Conservation (phyloP, 805 yeast genomes). For the Wickerhamomyces mucosus region DNA sequence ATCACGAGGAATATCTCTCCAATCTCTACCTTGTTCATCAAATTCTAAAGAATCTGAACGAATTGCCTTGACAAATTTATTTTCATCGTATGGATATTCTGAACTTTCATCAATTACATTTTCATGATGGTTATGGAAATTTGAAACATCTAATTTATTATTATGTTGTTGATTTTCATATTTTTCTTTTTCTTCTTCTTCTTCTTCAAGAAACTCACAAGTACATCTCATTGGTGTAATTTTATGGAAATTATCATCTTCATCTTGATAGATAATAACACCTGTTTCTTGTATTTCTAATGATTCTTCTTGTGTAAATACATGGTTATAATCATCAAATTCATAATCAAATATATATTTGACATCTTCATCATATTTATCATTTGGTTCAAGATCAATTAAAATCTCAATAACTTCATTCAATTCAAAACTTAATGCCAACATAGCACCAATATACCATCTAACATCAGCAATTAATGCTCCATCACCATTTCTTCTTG, state of each 20-base stretch:
- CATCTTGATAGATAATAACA: conserved; percentile 19
- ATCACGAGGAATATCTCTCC: conserved; percentile 66
- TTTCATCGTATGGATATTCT: conserved; percentile 3
- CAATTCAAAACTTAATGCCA: conserved; percentile 36
- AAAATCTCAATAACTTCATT: conserved; percentile 45
- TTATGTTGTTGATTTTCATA: conserved; percentile 7
- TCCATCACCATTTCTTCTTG: conserved; percentile 52
- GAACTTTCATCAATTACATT: conserved; percentile 6
- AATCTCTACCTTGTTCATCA: conserved; percentile 55
- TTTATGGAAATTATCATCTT: conserved; percentile 18
- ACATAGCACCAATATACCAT: conserved; percentile 45
- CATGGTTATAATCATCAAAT: conserved; percentile 32
- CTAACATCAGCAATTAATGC: conserved; percentile 49
- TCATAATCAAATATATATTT: conserved; percentile 52
- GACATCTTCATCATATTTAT: conserved; percentile 60
- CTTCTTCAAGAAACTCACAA: conserved; percentile 18
- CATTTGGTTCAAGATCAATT: conserved; percentile 48
- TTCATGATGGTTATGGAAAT: conserved; percentile 3
- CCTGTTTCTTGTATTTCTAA: conserved; percentile 26
- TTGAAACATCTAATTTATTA: conserved; percentile 3
- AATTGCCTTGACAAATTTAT: conserved; percentile 1
- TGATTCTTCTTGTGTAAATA: conserved; percentile 20
- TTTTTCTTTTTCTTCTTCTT: conserved; percentile 12
- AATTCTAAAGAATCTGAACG: conserved; percentile 33
- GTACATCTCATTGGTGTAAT: conserved; percentile 17